Evolutionary conservation across 495 filamentous ascomycete species (phyloP).

Genomic region (Penicillium fimorum): DNA sequence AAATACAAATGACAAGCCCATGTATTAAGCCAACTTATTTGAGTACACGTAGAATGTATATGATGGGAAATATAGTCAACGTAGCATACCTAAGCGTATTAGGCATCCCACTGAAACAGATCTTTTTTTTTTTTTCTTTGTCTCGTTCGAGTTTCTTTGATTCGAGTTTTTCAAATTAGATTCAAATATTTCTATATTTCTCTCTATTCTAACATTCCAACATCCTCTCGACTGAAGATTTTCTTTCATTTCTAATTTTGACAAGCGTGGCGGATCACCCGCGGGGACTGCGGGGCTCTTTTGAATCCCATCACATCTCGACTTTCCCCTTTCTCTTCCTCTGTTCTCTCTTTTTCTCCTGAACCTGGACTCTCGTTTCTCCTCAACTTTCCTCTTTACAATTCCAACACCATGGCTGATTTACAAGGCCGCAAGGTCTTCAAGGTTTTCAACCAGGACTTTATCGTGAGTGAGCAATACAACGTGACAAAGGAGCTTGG

Average conservation of each 20-base stretch:
- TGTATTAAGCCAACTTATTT: too few species aligned
- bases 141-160: too few species aligned
- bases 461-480: conserved; percentile 96
- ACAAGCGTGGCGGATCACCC: conserved; percentile 23
- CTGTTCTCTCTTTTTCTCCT: conserved; percentile 14
- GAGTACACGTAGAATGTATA: too few species aligned
- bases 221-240: not conserved
- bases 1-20: too few species aligned
- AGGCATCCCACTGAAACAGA: too few species aligned
- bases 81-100: too few species aligned
- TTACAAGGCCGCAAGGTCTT: conserved; percentile 89
- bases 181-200: too few species aligned
- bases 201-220: too few species aligned
- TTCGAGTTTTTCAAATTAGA: too few species aligned
- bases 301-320: conserved; percentile 20
- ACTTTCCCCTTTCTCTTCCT: conserved; percentile 13
- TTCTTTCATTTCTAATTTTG: not conserved
- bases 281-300: conserved; percentile 31
- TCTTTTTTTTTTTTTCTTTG: too few species aligned
- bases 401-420: conserved; percentile 58
- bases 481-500: conserved; percentile 98
- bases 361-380: conserved; percentile 10
- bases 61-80: too few species aligned
- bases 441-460: conserved; percentile 99
- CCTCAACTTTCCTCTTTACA: conserved; percentile 7